Evolutionary conservation across 208 protist species (phyloP), one percentile per base, ranked within the genome.

Genomic region (Wallacemonas rigidus): DNA sequence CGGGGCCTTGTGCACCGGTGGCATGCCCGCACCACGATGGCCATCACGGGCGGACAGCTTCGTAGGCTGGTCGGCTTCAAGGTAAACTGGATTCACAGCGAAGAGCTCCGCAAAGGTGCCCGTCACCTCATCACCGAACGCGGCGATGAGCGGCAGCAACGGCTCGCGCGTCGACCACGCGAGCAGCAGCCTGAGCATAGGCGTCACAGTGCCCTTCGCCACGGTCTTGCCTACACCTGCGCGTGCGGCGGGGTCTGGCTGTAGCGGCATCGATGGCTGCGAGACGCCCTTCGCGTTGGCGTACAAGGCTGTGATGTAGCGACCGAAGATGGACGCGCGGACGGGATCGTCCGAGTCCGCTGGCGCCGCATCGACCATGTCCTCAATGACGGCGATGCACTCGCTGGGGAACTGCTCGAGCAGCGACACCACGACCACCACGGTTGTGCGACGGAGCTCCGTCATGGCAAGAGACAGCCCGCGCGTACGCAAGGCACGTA

Each of bases 401-500:
- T 93, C 83, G 50, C 72, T 80, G 1, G 91, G 91, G 71, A 96
- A 94, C 63, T 93, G 87, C 75, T 96, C 91, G 43, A 80, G 89
- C n/a, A 96, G 71, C 55, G 82, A 72, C 38, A 82, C 77, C 44
- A 92, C 86, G 47, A 93, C 76, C 4, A 67, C 60, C 26, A 88
- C 53, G 48, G 87, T 64, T 40, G 65, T 63, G 35, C 86, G 85
- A 56, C 91, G 88, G 38, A 94, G 71, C 56, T 83, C 63, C 50
- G 82, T 68, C n/a, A 91, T 50, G 17, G 81, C 55, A 26, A 80
- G 63, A 45, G 87, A 87, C 11, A 96, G 48, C 11, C 70, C 45
- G 57, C 75, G 80, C 40, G 70, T 80, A 41, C 62, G 62, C 35
- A 92, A 76, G 2, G 77, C 74, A 40, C 70, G 78, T 5, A 61